Base-by-base conservation (phyloP, 2,329 filamentous ascomycete genomes). In the Aspergillus caelatus region DNA sequence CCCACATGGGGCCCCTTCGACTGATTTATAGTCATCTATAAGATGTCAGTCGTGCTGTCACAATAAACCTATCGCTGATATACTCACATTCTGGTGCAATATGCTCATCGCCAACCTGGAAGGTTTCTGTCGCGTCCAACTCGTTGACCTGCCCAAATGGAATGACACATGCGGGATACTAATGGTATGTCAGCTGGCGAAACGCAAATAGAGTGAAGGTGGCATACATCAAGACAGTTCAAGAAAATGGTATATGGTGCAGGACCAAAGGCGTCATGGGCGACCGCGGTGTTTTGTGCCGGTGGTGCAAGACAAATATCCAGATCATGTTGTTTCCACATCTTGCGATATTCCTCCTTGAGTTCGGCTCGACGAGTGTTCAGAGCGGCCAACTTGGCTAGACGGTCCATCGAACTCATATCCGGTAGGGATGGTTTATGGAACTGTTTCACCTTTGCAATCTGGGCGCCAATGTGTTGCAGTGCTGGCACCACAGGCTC, bases 91-190 rank as follows among this genome's bases (percentile, higher is more conserved):
- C 56, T 14, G 68, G 54, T 16, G 61, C 69, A 43, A 65, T 21
- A 36, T 71, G 68, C n/a, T 50, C 46, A 12, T 65, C 54, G 12
- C 63, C 58, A 2, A 68, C 36, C 36, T 59, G 55, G 34, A 67
- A 67, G 6, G 52, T 54, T 23, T 65, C 39, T 4, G 56, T 23
- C 6, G 64, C 62, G 63, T 71, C 68, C 8, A 48, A 16, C 28
- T 60, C 63, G 10, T 55, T 55, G 8, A 70, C 67, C 30, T 66
- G 52, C 19, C 68, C 68, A 58, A 78, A 82, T 0, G 81, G 81
- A 56, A 86, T 73, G 2, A 84, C 78, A 4, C 79, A 83, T 0
- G 82, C 77, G 4, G 84, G 84, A 68, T 82, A 85, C 80, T 83
- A 59, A 6, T 63, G 45, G 19, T 8, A 50, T 21, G n/a, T 43